Evolutionary conservation across 129 eudicot genomes (phyloP).

Genomic region (Pittosporum tobira): DNA sequence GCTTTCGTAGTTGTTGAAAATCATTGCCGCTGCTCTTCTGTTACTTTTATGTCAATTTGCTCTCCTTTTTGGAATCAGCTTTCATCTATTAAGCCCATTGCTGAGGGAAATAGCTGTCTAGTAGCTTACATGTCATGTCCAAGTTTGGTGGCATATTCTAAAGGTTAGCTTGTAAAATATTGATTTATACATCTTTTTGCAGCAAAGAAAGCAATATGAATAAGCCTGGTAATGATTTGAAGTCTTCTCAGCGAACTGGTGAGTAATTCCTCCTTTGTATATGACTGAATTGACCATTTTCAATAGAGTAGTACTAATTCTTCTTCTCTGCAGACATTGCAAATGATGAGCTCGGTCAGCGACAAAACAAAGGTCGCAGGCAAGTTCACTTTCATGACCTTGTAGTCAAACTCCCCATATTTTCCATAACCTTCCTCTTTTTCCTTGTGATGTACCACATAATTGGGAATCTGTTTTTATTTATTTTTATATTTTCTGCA

Average conservation of each 20-base stretch:
- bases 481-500: background rate
- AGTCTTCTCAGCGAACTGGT: slow-evolving; percentile 76
- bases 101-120: background rate
- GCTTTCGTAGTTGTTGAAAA: too few relatives aligned
- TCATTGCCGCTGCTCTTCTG: too few relatives aligned
- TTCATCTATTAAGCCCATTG: too few relatives aligned
- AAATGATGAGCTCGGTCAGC: background rate
- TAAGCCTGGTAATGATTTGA: slow-evolving; percentile 45
- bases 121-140: too few relatives aligned
- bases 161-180: background rate
- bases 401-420: background rate
- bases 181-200: slow-evolving; percentile 27
- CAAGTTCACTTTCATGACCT: background rate
- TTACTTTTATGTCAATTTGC: too few relatives aligned
- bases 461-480: too few relatives aligned
- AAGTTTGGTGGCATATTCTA: background rate
- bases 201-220: slow-evolving; percentile 61
- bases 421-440: background rate
- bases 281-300: background rate
- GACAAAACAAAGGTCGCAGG: slow-evolving; percentile 10
- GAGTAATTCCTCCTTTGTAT: slow-evolving; percentile 13
- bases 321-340: background rate
- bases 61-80: background rate
- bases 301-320: background rate
- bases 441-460: background rate